A percentile compares a stretch with the other conserved stretches of the same genome.
Conservation (phyloP, 2,329 filamentous ascomycete species). For the Stagonosporopsis vannaccii region DNA sequence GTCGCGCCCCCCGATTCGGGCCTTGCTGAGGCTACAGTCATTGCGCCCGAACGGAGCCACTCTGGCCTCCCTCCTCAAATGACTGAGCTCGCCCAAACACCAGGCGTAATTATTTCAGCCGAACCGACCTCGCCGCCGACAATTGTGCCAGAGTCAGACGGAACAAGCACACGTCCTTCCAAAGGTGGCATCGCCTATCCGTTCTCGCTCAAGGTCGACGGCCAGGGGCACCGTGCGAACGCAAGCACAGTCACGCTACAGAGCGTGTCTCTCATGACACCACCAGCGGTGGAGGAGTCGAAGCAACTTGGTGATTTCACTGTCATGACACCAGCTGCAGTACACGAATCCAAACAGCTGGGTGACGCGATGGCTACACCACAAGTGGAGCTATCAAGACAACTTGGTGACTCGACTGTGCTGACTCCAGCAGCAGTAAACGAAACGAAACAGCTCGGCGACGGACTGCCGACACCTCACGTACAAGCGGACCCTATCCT, state of each 20-base stretch:
- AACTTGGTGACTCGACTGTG: conserved; percentile 15
- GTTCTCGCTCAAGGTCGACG: conserved; percentile 69
- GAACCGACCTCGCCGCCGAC: conserved; percentile 43
- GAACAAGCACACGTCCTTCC: conserved; percentile 68
- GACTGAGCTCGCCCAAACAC: conserved; percentile 18
- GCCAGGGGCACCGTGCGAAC: conserved; percentile 58
- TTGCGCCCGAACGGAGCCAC: conserved; percentile 38
- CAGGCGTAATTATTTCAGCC: conserved; percentile 30
- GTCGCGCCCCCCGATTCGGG: conserved; percentile 31
- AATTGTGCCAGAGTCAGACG: conserved; percentile 56
- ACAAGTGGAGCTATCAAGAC: neutral
- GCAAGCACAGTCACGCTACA: conserved; percentile 74
- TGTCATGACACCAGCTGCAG: conserved; percentile 29
- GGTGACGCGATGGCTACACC: conserved; percentile 1
- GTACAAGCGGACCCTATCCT: conserved; percentile 16
- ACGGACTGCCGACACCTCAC: conserved; percentile 9
- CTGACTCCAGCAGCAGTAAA: conserved; percentile 27
- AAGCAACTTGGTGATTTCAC: conserved; percentile 9
- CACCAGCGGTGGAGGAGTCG: conserved; percentile 29
- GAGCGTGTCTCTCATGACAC: conserved; percentile 41
- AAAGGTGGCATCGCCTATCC: conserved; percentile 75
- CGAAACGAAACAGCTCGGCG: conserved; percentile 23
- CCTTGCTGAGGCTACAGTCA: conserved; percentile 37
- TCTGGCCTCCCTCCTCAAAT: conserved; percentile 31
- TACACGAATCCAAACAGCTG: conserved; percentile 24